A percentile compares a stretch with the other conserved stretches of the same genome.
Conservation (phyloP, 1,139 yeast species). For the Geotrichum phurueaensis region DNA sequence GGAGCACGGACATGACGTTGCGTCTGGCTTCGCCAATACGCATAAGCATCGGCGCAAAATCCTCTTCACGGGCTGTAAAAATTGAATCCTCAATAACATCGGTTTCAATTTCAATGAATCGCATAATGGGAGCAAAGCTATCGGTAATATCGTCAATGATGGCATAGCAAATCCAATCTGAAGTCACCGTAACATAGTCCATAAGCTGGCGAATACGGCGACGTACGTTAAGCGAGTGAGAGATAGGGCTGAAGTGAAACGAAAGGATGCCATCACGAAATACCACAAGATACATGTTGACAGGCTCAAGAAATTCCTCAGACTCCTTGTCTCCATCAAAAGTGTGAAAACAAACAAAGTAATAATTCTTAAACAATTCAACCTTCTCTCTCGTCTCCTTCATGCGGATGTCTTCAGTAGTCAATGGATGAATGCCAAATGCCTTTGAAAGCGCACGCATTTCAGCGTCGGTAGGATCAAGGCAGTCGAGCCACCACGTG, state of each 20-base stretch:
- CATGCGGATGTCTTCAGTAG: slow-evolving; percentile 88
- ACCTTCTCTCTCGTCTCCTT: slow-evolving; percentile 96
- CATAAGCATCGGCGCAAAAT: slow-evolving; percentile 59
- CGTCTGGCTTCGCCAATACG: slow-evolving; percentile 85
- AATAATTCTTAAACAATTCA: slow-evolving; percentile 82
- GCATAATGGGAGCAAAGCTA: slow-evolving; percentile 86
- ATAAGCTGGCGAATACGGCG: slow-evolving; percentile 85
- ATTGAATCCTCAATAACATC: slow-evolving; percentile 88
- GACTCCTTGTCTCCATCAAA: slow-evolving; percentile 64
- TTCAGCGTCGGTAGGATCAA: slow-evolving; percentile 91
- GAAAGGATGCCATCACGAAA: slow-evolving; percentile 78
- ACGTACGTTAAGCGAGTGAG: slow-evolving; percentile 81
- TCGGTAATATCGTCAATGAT: slow-evolving; percentile 90
- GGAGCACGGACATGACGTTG: slow-evolving; percentile 85
- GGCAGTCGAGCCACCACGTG: slow-evolving; percentile 78
- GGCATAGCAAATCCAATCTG: slow-evolving; percentile 94
- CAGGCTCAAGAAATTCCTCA: slow-evolving; percentile 83
- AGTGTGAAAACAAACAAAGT: slow-evolving; percentile 87
- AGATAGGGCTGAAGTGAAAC: slow-evolving; percentile 77
- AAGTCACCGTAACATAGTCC: slow-evolving; percentile 81
- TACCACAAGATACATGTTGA: slow-evolving; percentile 81
- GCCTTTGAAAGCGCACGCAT: slow-evolving; percentile 91
- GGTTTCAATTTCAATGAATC: slow-evolving; percentile 81
- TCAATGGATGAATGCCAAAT: slow-evolving; percentile 90
- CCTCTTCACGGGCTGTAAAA: slow-evolving; percentile 54